phyloP scores from a whole-genome alignment of 768 basidiomycete genomes.

The Trametes cinnabarina region DNA sequence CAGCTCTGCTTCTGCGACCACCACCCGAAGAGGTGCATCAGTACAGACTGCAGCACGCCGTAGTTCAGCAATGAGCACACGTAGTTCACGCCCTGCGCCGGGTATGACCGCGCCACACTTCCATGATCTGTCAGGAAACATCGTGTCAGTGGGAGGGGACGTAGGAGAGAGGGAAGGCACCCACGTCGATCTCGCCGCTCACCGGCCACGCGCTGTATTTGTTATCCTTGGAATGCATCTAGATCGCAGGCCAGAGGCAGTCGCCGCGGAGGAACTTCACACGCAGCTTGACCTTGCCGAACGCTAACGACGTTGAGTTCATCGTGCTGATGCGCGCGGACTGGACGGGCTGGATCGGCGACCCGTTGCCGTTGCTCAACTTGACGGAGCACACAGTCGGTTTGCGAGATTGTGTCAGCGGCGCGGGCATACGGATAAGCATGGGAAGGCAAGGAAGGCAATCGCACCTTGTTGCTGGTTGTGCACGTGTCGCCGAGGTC shows the following conservation, averaged over 20 bases:
- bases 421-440: too few relatives aligned
- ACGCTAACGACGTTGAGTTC: slow-evolving; percentile 46
- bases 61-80: slow-evolving; percentile 64
- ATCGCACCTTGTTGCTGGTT: slow-evolving; percentile 13
- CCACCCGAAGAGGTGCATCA: slow-evolving; percentile 45
- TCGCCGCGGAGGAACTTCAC: slow-evolving; percentile 47
- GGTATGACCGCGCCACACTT: slow-evolving; percentile 44
- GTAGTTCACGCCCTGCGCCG: slow-evolving; percentile 44
- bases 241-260: slow-evolving; percentile 44
- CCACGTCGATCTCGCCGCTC: slow-evolving; percentile 58
- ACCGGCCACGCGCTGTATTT: slow-evolving; percentile 53
- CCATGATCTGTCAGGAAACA: slow-evolving; percentile 53
- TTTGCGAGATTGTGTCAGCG: slow-evolving; percentile 17
- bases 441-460: not conserved
- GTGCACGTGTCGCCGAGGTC: slow-evolving; percentile 21
- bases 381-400: slow-evolving; percentile 44
- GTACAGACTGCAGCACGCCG: slow-evolving; percentile 49
- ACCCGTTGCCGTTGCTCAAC: slow-evolving; percentile 28
- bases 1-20: slow-evolving; percentile 42
- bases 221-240: slow-evolving; percentile 46
- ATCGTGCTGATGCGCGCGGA: slow-evolving; percentile 54
- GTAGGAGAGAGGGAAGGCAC: slow-evolving; percentile 30
- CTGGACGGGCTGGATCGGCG: slow-evolving; percentile 52
- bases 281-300: slow-evolving; percentile 53
- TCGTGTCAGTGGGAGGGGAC: too few relatives aligned